phyloP scores from a whole-genome alignment of 2,329 filamentous ascomycete genomes.

The Sclerotinia subarctica region DNA sequence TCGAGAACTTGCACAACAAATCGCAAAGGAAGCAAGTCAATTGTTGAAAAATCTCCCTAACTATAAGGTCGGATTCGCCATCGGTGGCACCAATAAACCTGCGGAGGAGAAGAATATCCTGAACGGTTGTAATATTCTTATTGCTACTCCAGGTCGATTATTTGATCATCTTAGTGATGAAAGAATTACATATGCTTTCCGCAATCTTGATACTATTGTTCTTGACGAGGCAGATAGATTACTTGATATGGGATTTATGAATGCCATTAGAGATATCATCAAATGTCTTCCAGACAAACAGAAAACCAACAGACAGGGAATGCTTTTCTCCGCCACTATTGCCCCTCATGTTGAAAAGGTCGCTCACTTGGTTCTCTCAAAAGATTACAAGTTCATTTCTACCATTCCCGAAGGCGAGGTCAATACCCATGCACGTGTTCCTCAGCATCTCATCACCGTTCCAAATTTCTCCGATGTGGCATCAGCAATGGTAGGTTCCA shows the following conservation, averaged over 20 bases:
- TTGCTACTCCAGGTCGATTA: constrained; percentile 86
- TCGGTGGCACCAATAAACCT: constrained; percentile 82
- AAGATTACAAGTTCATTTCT: constrained; percentile 82
- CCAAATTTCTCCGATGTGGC: constrained; percentile 70
- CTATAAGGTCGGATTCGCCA: constrained; percentile 67
- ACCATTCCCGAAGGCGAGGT: constrained; percentile 80
- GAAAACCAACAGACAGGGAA: constrained; percentile 73
- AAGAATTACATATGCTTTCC: constrained; percentile 34
- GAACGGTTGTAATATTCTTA: constrained; percentile 78
- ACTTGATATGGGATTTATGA: constrained; percentile 86
- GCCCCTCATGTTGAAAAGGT: constrained; percentile 77
- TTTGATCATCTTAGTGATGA: constrained; percentile 69
- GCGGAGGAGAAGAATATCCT: constrained; percentile 66
- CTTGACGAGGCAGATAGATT: constrained; percentile 98
- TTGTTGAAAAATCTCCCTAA: constrained; percentile 35
- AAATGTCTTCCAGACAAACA: constrained; percentile 58
- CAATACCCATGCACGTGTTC: constrained; percentile 80
- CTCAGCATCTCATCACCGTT: constrained; percentile 70
- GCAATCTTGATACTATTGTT: constrained; percentile 82
- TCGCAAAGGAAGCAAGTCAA: constrained; percentile 68
- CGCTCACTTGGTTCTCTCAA: constrained; percentile 73
- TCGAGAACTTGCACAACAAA: constrained; percentile 77
- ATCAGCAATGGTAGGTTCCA: constrained; percentile 74
- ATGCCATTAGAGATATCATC: constrained; percentile 61
- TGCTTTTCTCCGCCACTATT: constrained; percentile 94